A percentile compares a stretch with the other conserved stretches of the same genome.
Evolutionary conservation across 2,329 filamentous ascomycete species (phyloP).

Genomic region (Gliomastix tumulicola): DNA sequence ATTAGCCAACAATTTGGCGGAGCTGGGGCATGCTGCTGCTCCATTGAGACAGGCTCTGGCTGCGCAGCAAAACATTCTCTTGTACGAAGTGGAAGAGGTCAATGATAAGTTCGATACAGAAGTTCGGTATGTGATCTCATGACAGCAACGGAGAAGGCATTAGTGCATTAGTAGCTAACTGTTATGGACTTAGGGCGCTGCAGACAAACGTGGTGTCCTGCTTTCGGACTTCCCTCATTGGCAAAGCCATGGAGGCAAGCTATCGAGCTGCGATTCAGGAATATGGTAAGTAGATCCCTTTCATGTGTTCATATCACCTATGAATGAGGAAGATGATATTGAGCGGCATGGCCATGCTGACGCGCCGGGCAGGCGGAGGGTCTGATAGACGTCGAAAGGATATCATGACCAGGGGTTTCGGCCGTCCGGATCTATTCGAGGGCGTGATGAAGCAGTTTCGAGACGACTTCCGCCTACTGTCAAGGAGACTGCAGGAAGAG

Average conservation of each 20-base stretch:
- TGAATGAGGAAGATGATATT: background rate
- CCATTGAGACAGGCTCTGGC: too few relatives aligned
- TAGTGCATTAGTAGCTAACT: too few relatives aligned
- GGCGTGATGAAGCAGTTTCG: conserved; percentile 1
- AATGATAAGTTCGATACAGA: conserved; percentile 4
- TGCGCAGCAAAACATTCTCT: background rate
- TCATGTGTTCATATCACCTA: background rate
- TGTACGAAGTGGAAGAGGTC: conserved; percentile 11
- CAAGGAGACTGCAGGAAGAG: too few relatives aligned
- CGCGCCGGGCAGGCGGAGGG: background rate
- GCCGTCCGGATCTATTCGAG: conserved; percentile 1
- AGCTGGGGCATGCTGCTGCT: background rate
- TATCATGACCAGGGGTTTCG: conserved; percentile 2
- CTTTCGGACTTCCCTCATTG: conserved; percentile 28
- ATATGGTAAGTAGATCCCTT: conserved; percentile 14
- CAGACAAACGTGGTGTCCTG: conserved; percentile 23
- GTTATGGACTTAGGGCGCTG: conserved; percentile 23
- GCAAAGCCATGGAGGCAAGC: conserved; percentile 22
- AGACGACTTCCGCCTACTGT: too few relatives aligned
- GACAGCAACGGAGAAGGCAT: background rate
- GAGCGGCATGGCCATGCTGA: too few relatives aligned
- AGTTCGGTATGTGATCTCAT: background rate
- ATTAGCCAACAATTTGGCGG: background rate
- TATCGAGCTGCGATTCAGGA: conserved; percentile 23
- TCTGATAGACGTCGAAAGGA: conserved; percentile 2